These are phyloP conservation scores for Lathyrus tuberosus DNA, from an alignment of 306 rosid species.

Conservation along the genomic window DNA sequence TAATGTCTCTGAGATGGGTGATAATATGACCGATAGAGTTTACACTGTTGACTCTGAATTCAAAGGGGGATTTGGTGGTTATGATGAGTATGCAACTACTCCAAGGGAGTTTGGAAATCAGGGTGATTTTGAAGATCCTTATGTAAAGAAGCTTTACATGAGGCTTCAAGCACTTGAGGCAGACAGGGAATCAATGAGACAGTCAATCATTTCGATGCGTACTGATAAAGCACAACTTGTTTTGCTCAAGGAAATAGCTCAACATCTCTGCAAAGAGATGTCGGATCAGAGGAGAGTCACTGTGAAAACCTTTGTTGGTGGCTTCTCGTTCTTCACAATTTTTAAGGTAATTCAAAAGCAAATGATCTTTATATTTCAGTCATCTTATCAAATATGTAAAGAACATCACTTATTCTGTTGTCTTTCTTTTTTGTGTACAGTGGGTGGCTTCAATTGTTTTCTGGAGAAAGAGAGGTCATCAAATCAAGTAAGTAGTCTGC, in stretches of 20 bases:
- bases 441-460: conserved; percentile 72
- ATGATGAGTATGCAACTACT: conserved; percentile 52
- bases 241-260: conserved; percentile 94
- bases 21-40: conserved; percentile 75
- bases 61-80: conserved; percentile 55
- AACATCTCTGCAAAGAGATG: conserved; percentile 80
- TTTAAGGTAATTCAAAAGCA: conserved; percentile 60
- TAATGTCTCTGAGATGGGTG: conserved; percentile 72
- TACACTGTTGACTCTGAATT: conserved; percentile 83
- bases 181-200: conserved; percentile 98
- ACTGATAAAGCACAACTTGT: conserved; percentile 90
- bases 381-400: conserved; percentile 23
- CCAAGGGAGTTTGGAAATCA: conserved; percentile 57
- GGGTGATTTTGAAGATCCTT: conserved; percentile 63
- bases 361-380: background rate
- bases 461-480: conserved; percentile 70
- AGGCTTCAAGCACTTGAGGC: conserved; percentile 99
- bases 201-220: conserved; percentile 85
- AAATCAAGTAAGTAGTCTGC: conserved; percentile 81
- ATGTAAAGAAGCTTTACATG: conserved; percentile 78
- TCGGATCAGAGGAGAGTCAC: conserved; percentile 56
- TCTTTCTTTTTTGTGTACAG: conserved; percentile 51
- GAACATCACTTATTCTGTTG: conserved; percentile 28
- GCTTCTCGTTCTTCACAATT: conserved; percentile 57
- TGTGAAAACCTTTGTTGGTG: conserved; percentile 45